Evolutionary conservation across 306 rosid genomes (phyloP), one percentile per base, ranked within the genome.

Genomic region (Abrus precatorius): DNA sequence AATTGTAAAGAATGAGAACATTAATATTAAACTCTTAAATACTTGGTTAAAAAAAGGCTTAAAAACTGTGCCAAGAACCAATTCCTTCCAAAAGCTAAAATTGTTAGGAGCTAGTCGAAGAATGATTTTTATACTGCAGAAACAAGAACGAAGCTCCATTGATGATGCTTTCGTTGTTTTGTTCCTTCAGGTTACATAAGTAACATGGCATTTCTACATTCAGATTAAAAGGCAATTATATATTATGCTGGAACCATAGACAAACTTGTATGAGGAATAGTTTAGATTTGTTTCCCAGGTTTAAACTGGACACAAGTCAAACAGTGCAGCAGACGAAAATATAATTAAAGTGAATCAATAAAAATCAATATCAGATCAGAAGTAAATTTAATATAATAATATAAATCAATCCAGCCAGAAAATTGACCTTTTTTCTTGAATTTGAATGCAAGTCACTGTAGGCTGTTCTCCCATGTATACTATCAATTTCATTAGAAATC

Each of bases 381-480:
- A 45, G 53, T 69, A 32, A 65, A 33, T 12, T 73, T 52, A 52
- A 59, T 55, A 49, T 77, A 41, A 55, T 38, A 83, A 82, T 34
- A 59, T 68, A 73, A 81, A 80, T 41, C 69, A 81, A 55, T 66
- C 41, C 77, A 78, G 57, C 72, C 75, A 83, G 76, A 80, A 85
- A 71, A 78, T 32, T 76, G 30, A 95, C 98, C 99, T 95, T 93
- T 83, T 72, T 83, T 75, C 80, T 84, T 40, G 74, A 63, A 69
- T 61, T 68, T 77, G 63, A 14, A 73, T 87, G 80, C 48, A 84
- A 9, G 62, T 85, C 85, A 50, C 12, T 57, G 71, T 57, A 86
- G 81, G 72, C 62, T 33, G 83, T 7, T 75, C 85, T 86, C 65
- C 84, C 92, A 45, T 79, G 80, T 68, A 74, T 83, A 61, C 88